phyloP scores from a whole-genome alignment of 2,329 filamentous ascomycete species.

The Calonectria naviculata region DNA sequence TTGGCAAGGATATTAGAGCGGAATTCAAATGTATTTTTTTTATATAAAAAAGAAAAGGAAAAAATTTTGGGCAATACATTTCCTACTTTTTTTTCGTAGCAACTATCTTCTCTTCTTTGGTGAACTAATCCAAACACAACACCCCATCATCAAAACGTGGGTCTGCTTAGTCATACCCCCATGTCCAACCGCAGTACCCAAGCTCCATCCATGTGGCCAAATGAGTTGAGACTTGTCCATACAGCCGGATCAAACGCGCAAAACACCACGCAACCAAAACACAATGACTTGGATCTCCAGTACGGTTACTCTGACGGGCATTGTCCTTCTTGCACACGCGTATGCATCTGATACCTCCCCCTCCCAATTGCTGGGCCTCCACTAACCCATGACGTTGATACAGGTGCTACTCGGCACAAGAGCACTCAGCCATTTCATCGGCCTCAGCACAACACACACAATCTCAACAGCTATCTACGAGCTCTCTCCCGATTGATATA shows the following conservation, averaged over 20 bases:
- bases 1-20: too few species aligned
- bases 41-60: too few species aligned
- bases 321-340: slow-evolving; percentile 87
- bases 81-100: not conserved
- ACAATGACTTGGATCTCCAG: slow-evolving; percentile 79
- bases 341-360: slow-evolving; percentile 58
- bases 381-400: slow-evolving; percentile 28
- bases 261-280: slow-evolving; percentile 16
- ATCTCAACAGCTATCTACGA: slow-evolving; percentile 52
- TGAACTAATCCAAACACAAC: not conserved
- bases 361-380: not conserved
- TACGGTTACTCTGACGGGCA: slow-evolving; percentile 77
- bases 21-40: too few species aligned
- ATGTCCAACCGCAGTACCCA: slow-evolving; percentile 14
- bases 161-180: slow-evolving; percentile 36
- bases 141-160: not conserved
- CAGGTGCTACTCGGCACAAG: slow-evolving; percentile 96
- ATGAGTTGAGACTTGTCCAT: slow-evolving; percentile 33
- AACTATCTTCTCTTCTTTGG: not conserved
- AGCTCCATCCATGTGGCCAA: slow-evolving; percentile 10
- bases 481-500: slow-evolving; percentile 84
- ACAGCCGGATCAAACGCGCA: slow-evolving; percentile 13
- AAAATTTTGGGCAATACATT: not conserved
- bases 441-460: slow-evolving; percentile 57
- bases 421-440: slow-evolving; percentile 82